Percentiles rank a stretch among this genome's conserved stretches.
Conservation (phyloP, 2,329 filamentous ascomycete genomes). For the Trichoderma atrobrunneum region DNA sequence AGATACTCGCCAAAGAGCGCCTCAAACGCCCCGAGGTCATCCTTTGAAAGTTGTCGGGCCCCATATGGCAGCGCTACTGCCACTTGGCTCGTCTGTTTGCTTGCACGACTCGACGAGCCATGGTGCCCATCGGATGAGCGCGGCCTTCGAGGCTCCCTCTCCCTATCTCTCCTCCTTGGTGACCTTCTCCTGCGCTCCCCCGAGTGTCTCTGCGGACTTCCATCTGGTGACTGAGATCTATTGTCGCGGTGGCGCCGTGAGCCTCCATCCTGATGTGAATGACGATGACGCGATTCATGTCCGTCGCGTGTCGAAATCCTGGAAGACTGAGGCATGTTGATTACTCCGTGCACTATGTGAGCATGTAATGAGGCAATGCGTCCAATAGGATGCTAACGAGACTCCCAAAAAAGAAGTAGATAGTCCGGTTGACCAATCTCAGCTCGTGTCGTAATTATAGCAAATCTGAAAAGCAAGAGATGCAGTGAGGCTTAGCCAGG, state of each 20-base stretch:
- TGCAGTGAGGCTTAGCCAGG: neutral
- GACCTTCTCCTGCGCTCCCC: slow-evolving; percentile 19
- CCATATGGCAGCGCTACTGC: slow-evolving; percentile 57
- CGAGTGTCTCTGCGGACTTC: slow-evolving; percentile 4
- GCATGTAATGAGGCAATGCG: neutral
- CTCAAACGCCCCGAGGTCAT: slow-evolving; percentile 63
- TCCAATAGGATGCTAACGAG: neutral
- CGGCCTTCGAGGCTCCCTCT: slow-evolving; percentile 24
- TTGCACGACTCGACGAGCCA: slow-evolving; percentile 7
- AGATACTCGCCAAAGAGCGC: slow-evolving; percentile 81
- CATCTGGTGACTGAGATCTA: slow-evolving; percentile 11
- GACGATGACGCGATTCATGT: neutral
- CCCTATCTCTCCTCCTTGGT: neutral
- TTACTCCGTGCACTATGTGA: neutral
- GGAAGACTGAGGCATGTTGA: slow-evolving; percentile 9
- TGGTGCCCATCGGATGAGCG: slow-evolving; percentile 28
- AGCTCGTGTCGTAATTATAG: neutral
- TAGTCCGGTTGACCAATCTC: too few species aligned
- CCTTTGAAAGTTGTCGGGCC: slow-evolving; percentile 64
- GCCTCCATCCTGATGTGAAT: neutral
- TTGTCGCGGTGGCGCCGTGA: slow-evolving; percentile 2
- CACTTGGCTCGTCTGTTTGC: neutral
- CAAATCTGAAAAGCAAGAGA: neutral
- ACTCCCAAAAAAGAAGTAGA: neutral
- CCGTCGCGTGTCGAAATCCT: slow-evolving; percentile 16